Evolutionary conservation across 2,329 filamentous ascomycete genomes (phyloP), one percentile per base, ranked within the genome.

Genomic region (Cordyceps militaris): DNA sequence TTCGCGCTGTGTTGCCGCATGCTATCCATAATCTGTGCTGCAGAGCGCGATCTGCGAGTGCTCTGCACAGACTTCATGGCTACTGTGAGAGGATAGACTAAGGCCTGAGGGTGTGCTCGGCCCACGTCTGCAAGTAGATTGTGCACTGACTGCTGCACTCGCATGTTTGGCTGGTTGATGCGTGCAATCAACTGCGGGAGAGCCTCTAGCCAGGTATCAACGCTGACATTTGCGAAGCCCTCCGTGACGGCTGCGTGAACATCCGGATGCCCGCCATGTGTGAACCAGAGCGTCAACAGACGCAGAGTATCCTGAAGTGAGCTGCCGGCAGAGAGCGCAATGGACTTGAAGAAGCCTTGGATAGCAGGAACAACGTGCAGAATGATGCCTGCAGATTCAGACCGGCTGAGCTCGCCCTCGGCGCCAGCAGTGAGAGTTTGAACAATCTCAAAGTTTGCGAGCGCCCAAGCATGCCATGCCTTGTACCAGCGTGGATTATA

Each of bases 401-500:
- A 65, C 32, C 68, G 63, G 1, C 67, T 67, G 19, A 74, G 40
- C 47, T 71, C 72, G 40, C 82, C 79, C 62, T 88, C 88, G 16
- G 80, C 80, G 58, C 85, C 81, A 23, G 87, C 80, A 9, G 86
- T 83, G 58, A 94, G 77, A 0, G 88, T 85, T 65, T 94, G 96
- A 38, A 97, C 92, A 58, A 99, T 94, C 73, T 99, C 93, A 66
- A 99, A 99, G 72, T 99, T 99, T 56, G 94, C 93, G 61, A 99
- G 74, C 11, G 94, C 95, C 93, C 94, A 99, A 0, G 94, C 89
- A 73, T 99, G 94, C 94, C 94, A 99, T 8, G 95, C 94, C 74
- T 99, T 99, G 77, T 99, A 99, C 84, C 93, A 99, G 61, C 87
- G 86, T 34, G 91, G 87, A 69, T 99, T 96, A 74, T 95, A 97